These are phyloP conservation scores for Halenospora varia DNA, from an alignment of 495 filamentous ascomycete genomes.

Conservation along the genomic window DNA sequence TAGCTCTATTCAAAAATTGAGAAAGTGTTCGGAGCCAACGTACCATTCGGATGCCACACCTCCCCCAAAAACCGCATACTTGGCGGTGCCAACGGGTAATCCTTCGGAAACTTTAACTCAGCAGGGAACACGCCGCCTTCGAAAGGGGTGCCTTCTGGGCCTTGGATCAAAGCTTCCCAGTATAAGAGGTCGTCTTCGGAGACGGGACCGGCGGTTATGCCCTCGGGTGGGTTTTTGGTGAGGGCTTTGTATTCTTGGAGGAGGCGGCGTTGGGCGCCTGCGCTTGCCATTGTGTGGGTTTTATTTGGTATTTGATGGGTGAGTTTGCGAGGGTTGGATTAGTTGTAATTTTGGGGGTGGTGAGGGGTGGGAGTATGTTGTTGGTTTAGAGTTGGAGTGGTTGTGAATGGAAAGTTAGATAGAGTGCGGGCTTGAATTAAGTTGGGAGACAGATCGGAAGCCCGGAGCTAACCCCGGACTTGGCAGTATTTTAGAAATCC, in stretches of 20 bases:
- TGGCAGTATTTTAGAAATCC: neutral
- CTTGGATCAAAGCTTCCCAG: slow-evolving; percentile 97
- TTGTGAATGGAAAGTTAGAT: too few relatives aligned
- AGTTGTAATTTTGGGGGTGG: neutral
- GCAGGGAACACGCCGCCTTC: slow-evolving; percentile 93
- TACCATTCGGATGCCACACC: slow-evolving; percentile 97
- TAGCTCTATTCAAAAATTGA: neutral
- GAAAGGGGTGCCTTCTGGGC: slow-evolving; percentile 92
- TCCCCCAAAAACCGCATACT: slow-evolving; percentile 92
- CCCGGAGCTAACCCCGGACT: neutral
- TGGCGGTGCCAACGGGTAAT: slow-evolving; percentile 91
- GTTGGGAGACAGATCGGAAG: too few relatives aligned
- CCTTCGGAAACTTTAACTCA: slow-evolving; percentile 89
- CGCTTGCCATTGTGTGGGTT: slow-evolving; percentile 29
- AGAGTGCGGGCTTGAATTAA: too few relatives aligned
- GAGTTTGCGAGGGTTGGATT: neutral
- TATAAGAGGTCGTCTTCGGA: slow-evolving; percentile 92
- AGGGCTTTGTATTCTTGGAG: slow-evolving; percentile 94
- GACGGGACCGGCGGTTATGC: slow-evolving; percentile 91
- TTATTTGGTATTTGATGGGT: neutral
- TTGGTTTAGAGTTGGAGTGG: neutral
- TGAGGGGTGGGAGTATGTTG: neutral
- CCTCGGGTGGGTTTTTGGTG: slow-evolving; percentile 72
- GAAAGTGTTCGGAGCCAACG: slow-evolving; percentile 18
- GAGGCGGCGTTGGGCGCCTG: slow-evolving; percentile 84